Evolutionary conservation across 2,329 filamentous ascomycete species (phyloP), one percentile per base, ranked within the genome.

Genomic region (Graphilbum ipis-grandicollis): DNA sequence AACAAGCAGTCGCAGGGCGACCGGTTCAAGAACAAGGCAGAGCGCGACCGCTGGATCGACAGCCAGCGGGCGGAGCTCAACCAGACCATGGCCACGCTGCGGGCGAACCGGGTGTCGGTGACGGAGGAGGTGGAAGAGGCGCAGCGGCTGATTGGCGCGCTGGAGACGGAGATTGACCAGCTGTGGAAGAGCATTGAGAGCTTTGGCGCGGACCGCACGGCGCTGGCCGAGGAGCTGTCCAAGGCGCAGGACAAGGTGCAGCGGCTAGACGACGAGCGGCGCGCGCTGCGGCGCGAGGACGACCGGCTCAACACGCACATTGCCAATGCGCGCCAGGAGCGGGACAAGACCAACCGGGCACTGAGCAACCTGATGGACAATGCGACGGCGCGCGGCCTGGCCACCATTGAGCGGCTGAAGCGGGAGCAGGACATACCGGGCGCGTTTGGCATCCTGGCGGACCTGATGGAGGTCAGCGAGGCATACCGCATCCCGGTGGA

Each of bases 1-100:
- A 82, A 81, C 35, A 98, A 98, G 55, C 88, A 98, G 57, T 84
- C 79, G 31, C 78, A 88, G 33, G 85, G 80, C 45, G 79, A 80
- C 15, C 79, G 84, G 43, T 98, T 93, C 56, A 79, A 70, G 50
- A 92, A 75, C 54, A 93, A 93, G 60, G 70, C 72, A 9, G 84
- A 96, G 52, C 77, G 92, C 31, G 88, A 98, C 54, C 70, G 73
- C 26, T 94, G 74, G 65, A 63, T 98, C 35, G 74, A 73, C 42
- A 68, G 73, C 43, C 80, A 94, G 56, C 82, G 96, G 39, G 66
- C 80, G 32, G 80, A 92, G 26, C 71, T 86, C 37, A 79, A 84
- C 45, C 62, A 72, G 26, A 79, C 80, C 5, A 63, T 93, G 22
- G 78, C 76, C 26, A 77, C 74, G 14, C 79, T 92, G 46, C 90